Conservation (phyloP, 108 stramenopile genomes). For the Chaetoceros muelleri region DNA sequence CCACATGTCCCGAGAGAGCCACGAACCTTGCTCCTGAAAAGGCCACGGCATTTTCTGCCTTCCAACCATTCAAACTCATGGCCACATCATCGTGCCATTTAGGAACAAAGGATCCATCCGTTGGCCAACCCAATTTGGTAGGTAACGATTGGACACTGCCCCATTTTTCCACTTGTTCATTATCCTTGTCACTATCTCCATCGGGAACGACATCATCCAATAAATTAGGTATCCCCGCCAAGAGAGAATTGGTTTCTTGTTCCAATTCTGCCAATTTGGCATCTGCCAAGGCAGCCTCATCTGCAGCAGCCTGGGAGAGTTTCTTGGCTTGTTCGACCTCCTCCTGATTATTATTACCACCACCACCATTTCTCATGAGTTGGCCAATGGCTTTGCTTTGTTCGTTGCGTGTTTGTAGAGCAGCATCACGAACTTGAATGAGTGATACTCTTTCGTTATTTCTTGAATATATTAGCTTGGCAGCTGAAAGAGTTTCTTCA, state of each 20-base stretch:
- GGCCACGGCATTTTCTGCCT: slow-evolving; percentile 74
- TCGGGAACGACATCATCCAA: slow-evolving; percentile 86
- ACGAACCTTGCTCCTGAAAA: slow-evolving; percentile 92
- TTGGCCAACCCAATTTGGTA: slow-evolving; percentile 53
- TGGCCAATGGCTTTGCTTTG: slow-evolving; percentile 56
- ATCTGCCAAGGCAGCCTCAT: slow-evolving; percentile 44
- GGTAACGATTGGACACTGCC: slow-evolving; percentile 59
- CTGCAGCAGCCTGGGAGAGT: slow-evolving; percentile 32
- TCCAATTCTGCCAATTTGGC: slow-evolving; percentile 55
- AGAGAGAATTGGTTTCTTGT: slow-evolving; percentile 43
- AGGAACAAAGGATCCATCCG: slow-evolving; percentile 57
- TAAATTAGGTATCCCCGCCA: slow-evolving; percentile 86
- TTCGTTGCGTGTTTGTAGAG: slow-evolving; percentile 62
- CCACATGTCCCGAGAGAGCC: slow-evolving; percentile 74
- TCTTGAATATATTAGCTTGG: slow-evolving; percentile 32
- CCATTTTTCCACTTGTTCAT: slow-evolving; percentile 76
- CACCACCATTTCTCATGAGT: slow-evolving; percentile 33
- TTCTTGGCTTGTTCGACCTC: slow-evolving; percentile 47
- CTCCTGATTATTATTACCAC: slow-evolving; percentile 9
- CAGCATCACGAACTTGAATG: slow-evolving; percentile 64
- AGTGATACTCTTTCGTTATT: slow-evolving; percentile 43
- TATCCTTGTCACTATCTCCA: slow-evolving; percentile 72
- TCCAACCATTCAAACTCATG: slow-evolving; percentile 67
- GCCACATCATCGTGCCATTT: slow-evolving; percentile 97
- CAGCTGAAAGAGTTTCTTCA: slow-evolving; percentile 53